A percentile compares a stretch with the other conserved stretches of the same genome.
These are phyloP conservation scores for Sarocladium oryzae DNA, from an alignment of 2,329 filamentous ascomycete genomes.

Conservation along the genomic window DNA sequence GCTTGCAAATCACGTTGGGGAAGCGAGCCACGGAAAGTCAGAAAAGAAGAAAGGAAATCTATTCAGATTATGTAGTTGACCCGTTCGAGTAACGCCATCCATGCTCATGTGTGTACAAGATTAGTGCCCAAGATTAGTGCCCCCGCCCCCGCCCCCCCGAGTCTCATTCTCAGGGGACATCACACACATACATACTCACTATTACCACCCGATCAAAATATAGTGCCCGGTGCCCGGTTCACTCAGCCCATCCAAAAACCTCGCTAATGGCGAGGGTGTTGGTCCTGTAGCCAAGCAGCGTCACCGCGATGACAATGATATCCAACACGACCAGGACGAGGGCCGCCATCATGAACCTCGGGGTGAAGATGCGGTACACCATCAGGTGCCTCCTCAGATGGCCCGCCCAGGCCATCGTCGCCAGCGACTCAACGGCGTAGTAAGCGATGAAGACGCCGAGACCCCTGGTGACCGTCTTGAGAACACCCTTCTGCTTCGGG, in stretches of 20 bases:
- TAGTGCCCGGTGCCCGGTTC: no score
- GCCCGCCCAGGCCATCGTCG: constrained; percentile 86
- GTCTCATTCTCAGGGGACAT: neutral
- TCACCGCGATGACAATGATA: constrained; percentile 62
- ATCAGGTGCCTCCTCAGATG: constrained; percentile 87
- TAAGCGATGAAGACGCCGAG: constrained; percentile 72
- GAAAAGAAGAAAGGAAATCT: neutral
- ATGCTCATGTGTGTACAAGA: neutral
- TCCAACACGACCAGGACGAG: constrained; percentile 70
- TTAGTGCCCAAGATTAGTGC: neutral
- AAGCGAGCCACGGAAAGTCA: neutral
- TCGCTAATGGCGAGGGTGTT: constrained; percentile 76
- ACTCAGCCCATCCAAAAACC: constrained; percentile 76
- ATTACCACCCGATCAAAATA: neutral
- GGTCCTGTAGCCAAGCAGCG: constrained; percentile 66
- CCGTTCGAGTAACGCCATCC: neutral
- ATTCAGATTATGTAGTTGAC: neutral
- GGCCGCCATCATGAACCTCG: constrained; percentile 80
- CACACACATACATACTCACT: neutral
- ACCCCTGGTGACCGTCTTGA: constrained; percentile 65
- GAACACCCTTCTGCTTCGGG: constrained; percentile 61
- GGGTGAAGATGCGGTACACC: constrained; percentile 91
- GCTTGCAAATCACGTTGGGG: neutral
- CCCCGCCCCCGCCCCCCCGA: no score
- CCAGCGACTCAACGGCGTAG: constrained; percentile 74